Evolutionary conservation across 2,329 filamentous ascomycete genomes (phyloP).

Genomic region (Xenoacremonium recifei): DNA sequence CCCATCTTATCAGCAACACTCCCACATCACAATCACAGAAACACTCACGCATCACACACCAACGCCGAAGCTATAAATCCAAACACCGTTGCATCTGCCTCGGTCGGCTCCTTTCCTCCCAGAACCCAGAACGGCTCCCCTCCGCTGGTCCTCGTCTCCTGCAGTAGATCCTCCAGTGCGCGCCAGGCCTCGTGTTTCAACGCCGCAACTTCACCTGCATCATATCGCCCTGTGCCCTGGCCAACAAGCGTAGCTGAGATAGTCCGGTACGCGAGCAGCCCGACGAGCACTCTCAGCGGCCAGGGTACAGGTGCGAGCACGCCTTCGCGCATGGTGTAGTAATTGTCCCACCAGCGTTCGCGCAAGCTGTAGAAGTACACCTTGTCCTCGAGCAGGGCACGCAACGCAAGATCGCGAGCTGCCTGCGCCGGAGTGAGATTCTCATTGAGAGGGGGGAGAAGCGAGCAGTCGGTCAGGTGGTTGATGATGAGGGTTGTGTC

Average conservation of each 20-base stretch:
- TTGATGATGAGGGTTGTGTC: conserved; percentile 58
- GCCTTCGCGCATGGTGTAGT: conserved; percentile 54
- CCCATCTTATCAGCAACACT: neutral
- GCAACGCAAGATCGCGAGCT: conserved; percentile 50
- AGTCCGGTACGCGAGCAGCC: conserved; percentile 46
- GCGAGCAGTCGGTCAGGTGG: conserved; percentile 36
- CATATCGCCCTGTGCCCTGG: conserved; percentile 55
- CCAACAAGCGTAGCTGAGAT: conserved; percentile 46
- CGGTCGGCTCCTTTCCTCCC: conserved; percentile 51
- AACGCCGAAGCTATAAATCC: conserved; percentile 55
- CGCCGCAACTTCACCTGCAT: conserved; percentile 44
- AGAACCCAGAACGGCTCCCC: conserved; percentile 55
- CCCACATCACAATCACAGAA: neutral
- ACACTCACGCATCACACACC: conserved; percentile 51
- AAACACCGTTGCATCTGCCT: conserved; percentile 57
- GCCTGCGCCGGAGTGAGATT: conserved; percentile 35
- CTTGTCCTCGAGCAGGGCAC: conserved; percentile 59
- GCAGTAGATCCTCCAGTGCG: conserved; percentile 44
- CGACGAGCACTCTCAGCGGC: conserved; percentile 49
- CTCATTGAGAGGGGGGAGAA: conserved; percentile 48
- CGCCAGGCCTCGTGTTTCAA: conserved; percentile 54
- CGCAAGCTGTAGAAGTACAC: conserved; percentile 54
- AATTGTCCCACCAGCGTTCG: conserved; percentile 61
- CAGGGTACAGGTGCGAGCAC: conserved; percentile 50
- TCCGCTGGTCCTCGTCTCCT: conserved; percentile 27